These are phyloP conservation scores for Coemansia sp. DNA, from an alignment of 192 early-diverging fungal genomes.

Conservation along the genomic window DNA sequence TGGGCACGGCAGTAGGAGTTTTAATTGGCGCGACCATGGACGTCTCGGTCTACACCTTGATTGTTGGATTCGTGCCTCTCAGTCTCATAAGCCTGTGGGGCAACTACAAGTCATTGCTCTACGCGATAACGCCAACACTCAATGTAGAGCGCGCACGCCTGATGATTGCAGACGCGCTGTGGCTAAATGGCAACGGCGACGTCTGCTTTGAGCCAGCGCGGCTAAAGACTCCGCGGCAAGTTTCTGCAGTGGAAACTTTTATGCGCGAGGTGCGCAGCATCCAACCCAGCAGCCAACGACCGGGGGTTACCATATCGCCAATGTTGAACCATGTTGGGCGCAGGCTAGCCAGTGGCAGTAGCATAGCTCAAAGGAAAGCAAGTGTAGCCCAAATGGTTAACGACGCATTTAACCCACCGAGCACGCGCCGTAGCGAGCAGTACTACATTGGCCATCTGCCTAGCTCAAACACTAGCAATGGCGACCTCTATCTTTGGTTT, in stretches of 20 bases:
- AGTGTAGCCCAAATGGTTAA: constrained; percentile 16
- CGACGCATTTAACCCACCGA: constrained; percentile 14
- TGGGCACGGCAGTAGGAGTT: constrained; percentile 63
- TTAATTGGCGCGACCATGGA: constrained; percentile 38
- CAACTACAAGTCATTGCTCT: constrained; percentile 61
- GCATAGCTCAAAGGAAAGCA: neutral
- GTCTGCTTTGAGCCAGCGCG: constrained; percentile 9
- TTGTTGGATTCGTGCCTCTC: constrained; percentile 68
- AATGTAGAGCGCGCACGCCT: constrained; percentile 28
- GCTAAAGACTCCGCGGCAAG: constrained; percentile 33
- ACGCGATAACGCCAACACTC: constrained; percentile 31
- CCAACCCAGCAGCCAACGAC: neutral
- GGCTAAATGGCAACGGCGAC: neutral
- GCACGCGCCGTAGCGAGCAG: neutral
- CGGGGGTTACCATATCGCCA: constrained; percentile 24
- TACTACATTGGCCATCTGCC: constrained; percentile 36
- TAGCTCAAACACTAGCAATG: neutral
- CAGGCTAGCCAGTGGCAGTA: neutral
- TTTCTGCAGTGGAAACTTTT: constrained; percentile 28
- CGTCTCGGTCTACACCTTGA: constrained; percentile 27
- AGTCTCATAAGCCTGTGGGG: constrained; percentile 66
- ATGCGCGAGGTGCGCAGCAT: constrained; percentile 27
- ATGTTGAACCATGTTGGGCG: constrained; percentile 4
- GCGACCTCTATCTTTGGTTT: constrained; percentile 31
- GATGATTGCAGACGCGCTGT: constrained; percentile 13